These are phyloP conservation scores for Aureobasidium sp. DNA, from an alignment of 2,329 filamentous ascomycete genomes.

Conservation along the genomic window DNA sequence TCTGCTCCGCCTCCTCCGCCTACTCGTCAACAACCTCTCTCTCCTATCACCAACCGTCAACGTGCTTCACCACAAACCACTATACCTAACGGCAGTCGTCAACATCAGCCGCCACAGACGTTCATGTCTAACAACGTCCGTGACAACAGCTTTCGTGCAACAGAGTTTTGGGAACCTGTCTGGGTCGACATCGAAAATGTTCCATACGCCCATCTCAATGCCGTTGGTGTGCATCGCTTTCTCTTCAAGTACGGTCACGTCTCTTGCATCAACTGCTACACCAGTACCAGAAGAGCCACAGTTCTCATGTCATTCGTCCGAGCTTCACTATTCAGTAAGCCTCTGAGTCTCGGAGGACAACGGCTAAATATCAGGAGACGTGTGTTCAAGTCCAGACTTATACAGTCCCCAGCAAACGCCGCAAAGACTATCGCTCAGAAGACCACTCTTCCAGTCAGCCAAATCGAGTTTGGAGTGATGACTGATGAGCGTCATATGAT, in stretches of 20 bases:
- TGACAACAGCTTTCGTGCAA: too few relatives aligned
- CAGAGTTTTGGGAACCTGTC: neutral
- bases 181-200: neutral
- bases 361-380: neutral
- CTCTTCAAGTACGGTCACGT: neutral
- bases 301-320: neutral
- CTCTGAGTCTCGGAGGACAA: neutral
- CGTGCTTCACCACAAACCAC: neutral
- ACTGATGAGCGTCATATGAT: constrained; percentile 48
- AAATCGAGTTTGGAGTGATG: constrained; percentile 56
- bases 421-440: constrained; percentile 13
- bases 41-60: neutral
- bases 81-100: neutral
- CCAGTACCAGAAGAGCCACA: neutral
- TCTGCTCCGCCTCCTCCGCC: neutral
- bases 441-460: constrained; percentile 15
- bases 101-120: neutral
- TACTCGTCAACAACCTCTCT: neutral
- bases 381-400: neutral
- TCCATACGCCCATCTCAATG: neutral
- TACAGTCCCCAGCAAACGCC: neutral
- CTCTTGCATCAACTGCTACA: neutral
- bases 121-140: too few relatives aligned
- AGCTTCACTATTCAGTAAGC: neutral
- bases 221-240: neutral